phyloP scores from a whole-genome alignment of 2,329 filamentous ascomycete species.

The Scytalidium sp. region DNA sequence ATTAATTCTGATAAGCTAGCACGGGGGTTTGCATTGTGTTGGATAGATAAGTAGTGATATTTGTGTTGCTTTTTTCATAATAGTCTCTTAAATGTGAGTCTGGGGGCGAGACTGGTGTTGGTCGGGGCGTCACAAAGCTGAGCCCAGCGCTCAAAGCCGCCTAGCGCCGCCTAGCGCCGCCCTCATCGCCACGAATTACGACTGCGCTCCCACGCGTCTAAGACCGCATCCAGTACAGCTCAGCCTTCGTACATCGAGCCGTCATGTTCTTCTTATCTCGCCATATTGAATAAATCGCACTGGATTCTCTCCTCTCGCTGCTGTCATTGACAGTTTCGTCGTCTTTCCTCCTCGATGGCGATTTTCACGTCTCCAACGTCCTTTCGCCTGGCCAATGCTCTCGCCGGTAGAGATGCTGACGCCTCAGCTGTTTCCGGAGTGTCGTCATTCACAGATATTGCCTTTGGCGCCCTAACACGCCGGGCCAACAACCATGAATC shows the following conservation, averaged over 20 bases:
- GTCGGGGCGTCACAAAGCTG: too few relatives aligned
- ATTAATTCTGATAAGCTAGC: too few relatives aligned
- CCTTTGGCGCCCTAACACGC: conserved; percentile 15
- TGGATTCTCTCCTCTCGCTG: background rate
- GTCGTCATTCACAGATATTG: conserved; percentile 17
- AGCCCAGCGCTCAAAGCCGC: background rate
- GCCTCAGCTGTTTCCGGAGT: conserved; percentile 17
- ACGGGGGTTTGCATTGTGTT: too few relatives aligned
- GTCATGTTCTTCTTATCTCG: conserved; percentile 1
- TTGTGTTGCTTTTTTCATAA: too few relatives aligned
- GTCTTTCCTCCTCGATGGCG: conserved; percentile 26
- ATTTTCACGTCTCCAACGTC: conserved; percentile 46
- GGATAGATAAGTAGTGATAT: too few relatives aligned
- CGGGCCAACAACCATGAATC: conserved; percentile 22
- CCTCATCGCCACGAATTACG: conserved; percentile 1
- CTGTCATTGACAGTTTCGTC: too few relatives aligned
- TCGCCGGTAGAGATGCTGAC: conserved; percentile 24
- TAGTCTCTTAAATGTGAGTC: too few relatives aligned
- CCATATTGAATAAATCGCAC: background rate
- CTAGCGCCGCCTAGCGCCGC: background rate
- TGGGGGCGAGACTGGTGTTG: too few relatives aligned
- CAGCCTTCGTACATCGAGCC: background rate
- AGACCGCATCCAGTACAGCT: background rate
- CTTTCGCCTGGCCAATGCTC: conserved; percentile 38
- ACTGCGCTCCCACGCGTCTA: background rate